A percentile compares a stretch with the other conserved stretches of the same genome.
These are phyloP conservation scores for Trichoderma harzianum DNA, from an alignment of 2,329 filamentous ascomycete species.

Conservation along the genomic window DNA sequence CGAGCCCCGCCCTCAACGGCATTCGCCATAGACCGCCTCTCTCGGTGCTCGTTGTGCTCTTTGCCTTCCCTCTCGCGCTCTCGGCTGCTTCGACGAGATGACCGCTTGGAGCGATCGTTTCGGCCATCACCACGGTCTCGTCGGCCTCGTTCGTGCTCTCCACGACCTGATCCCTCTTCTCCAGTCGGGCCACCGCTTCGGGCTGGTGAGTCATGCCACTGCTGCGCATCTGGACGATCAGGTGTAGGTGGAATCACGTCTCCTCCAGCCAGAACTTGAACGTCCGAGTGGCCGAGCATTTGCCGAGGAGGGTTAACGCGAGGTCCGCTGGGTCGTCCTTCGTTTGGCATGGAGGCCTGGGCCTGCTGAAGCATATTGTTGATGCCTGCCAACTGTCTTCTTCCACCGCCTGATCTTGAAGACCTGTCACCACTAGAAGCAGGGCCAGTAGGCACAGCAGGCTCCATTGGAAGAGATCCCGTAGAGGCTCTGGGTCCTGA, in stretches of 20 bases:
- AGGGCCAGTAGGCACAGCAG: constrained; percentile 35
- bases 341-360: constrained; percentile 41
- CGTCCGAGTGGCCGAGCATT: constrained; percentile 52
- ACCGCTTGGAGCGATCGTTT: constrained; percentile 38
- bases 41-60: constrained; percentile 44
- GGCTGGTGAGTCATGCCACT: constrained; percentile 36
- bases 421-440: constrained; percentile 37
- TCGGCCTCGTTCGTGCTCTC: constrained; percentile 42
- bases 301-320: constrained; percentile 37
- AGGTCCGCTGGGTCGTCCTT: constrained; percentile 34
- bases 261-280: constrained; percentile 53
- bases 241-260: constrained; percentile 47
- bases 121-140: constrained; percentile 43
- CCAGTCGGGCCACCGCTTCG: constrained; percentile 28
- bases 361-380: constrained; percentile 56
- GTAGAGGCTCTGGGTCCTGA: constrained; percentile 27
- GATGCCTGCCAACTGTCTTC: constrained; percentile 57
- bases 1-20: constrained; percentile 29
- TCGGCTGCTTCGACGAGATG: constrained; percentile 48
- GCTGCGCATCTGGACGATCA: constrained; percentile 45
- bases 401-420: constrained; percentile 37
- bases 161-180: constrained; percentile 30
- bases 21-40: constrained; percentile 37
- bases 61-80: constrained; percentile 49
- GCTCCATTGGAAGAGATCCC: constrained; percentile 27